Conservation (phyloP, 805 yeast genomes). For the Wickerhamiella hasegawae region DNA sequence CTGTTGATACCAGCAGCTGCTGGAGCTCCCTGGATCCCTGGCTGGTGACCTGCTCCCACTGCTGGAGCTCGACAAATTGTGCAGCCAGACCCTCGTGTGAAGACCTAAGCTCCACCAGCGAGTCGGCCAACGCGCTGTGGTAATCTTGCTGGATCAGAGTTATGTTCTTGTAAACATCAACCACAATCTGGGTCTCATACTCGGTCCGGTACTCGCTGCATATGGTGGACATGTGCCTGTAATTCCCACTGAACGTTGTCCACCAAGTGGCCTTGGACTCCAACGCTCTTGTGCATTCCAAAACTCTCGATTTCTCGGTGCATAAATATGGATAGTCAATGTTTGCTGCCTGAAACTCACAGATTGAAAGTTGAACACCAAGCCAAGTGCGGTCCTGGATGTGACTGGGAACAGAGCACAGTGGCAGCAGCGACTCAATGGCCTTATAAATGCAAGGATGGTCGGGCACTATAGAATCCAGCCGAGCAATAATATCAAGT, state of each 20-base stretch:
- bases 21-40: too few species aligned
- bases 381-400: conserved; percentile 12
- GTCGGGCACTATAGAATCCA: conserved; percentile 12
- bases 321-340: conserved; percentile 17
- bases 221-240: conserved; percentile 34
- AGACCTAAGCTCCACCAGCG: too few species aligned
- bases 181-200: conserved; percentile 8
- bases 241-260: conserved; percentile 59
- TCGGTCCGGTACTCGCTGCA: conserved; percentile 24
- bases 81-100: too few species aligned
- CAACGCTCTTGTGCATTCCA: conserved; percentile 14
- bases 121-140: too few species aligned
- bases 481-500: conserved; percentile 7
- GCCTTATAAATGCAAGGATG: conserved; percentile 17
- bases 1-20: too few species aligned
- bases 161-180: conserved; percentile 6
- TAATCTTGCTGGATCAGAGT: too few species aligned
- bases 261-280: conserved; percentile 36
- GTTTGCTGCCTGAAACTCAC: conserved; percentile 19
- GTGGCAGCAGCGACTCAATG: conserved; percentile 13
- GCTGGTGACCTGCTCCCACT: too few species aligned
- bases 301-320: not conserved
- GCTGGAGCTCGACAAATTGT: too few species aligned
- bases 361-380: conserved; percentile 16
- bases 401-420: conserved; percentile 13